A percentile compares a stretch with the other conserved stretches of the same genome.
Conservation (phyloP, 208 protist species). For the Acanthamoeba divionensis region DNA sequence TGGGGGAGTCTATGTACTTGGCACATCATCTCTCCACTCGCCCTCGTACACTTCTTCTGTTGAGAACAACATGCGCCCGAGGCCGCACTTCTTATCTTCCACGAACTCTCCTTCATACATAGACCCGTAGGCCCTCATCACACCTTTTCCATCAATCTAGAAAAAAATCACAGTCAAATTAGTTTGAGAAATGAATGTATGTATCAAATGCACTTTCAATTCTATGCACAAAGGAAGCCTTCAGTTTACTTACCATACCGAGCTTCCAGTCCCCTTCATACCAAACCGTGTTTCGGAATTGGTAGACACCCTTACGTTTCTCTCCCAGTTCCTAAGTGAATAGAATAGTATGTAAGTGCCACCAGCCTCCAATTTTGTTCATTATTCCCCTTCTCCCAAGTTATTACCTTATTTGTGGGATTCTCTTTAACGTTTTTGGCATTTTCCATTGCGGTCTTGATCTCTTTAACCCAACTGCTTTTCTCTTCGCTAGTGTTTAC, state of each 20-base stretch:
- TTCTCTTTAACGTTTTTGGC: slow-evolving; percentile 43
- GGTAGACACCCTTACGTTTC: slow-evolving; percentile 17
- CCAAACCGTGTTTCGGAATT: slow-evolving; percentile 41
- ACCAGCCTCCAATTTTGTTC: too few species aligned
- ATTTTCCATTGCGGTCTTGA: not conserved
- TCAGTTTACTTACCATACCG: not conserved
- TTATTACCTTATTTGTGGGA: slow-evolving; percentile 11
- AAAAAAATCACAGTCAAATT: not conserved
- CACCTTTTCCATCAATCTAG: slow-evolving; percentile 30
- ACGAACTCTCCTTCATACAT: slow-evolving; percentile 38
- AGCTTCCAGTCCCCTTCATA: slow-evolving; percentile 45
- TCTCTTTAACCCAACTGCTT: not conserved
- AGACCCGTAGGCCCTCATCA: slow-evolving; percentile 48
- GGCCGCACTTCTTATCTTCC: slow-evolving; percentile 41
- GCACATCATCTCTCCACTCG: slow-evolving; percentile 42
- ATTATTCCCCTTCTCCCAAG: too few species aligned
- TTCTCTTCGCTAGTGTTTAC: slow-evolving; percentile 39
- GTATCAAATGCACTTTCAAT: not conserved
- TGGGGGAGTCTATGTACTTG: not conserved
- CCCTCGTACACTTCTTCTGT: slow-evolving; percentile 42
- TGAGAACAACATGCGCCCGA: slow-evolving; percentile 32
- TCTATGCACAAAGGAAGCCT: not conserved
- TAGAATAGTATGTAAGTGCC: too few species aligned
- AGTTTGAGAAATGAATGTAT: not conserved
- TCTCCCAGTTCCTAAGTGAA: slow-evolving; percentile 46